A percentile compares a stretch with the other conserved stretches of the same genome.
Conservation (phyloP, 805 yeast genomes). For the Lipomyces oligophaga region DNA sequence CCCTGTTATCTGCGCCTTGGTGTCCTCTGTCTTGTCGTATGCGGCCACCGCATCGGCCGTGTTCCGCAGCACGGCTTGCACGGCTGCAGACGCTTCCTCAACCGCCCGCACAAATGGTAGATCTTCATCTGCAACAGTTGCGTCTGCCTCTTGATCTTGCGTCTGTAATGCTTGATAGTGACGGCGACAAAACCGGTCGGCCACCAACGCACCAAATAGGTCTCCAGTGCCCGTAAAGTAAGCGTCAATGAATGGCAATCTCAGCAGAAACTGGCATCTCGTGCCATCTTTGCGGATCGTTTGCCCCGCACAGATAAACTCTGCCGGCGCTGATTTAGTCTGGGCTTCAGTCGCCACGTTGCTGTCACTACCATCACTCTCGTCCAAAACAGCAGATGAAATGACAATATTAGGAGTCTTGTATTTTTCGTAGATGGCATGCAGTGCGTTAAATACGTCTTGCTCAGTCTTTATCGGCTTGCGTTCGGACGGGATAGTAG, state of each 20-base stretch:
- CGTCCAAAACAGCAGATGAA: constrained; percentile 49
- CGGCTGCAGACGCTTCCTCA: constrained; percentile 52
- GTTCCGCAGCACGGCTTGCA: constrained; percentile 49
- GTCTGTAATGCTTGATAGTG: constrained; percentile 27
- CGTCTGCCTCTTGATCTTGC: constrained; percentile 23
- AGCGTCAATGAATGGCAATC: constrained; percentile 55
- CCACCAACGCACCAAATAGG: constrained; percentile 71
- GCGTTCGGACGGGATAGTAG: constrained; percentile 47
- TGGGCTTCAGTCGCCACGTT: constrained; percentile 30
- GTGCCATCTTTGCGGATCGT: constrained; percentile 9
- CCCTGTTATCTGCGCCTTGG: constrained; percentile 7
- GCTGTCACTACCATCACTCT: constrained; percentile 7
- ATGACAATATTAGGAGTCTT: constrained; percentile 60
- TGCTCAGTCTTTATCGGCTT: background rate
- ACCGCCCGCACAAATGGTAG: constrained; percentile 36
- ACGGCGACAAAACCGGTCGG: constrained; percentile 50
- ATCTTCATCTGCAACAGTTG: no score
- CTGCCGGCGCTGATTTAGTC: no score
- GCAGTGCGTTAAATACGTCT: constrained; percentile 15
- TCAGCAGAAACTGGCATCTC: constrained; percentile 10
- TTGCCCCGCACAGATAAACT: constrained; percentile 23
- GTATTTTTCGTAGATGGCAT: constrained; percentile 34
- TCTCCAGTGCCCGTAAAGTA: constrained; percentile 97
- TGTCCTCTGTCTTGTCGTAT: constrained; percentile 13
- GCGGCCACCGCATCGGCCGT: constrained; percentile 40